A percentile compares a stretch with the other conserved stretches of the same genome.
phyloP scores from a whole-genome alignment of 2,329 filamentous ascomycete species.

The Emergomyces pasteurianus region DNA sequence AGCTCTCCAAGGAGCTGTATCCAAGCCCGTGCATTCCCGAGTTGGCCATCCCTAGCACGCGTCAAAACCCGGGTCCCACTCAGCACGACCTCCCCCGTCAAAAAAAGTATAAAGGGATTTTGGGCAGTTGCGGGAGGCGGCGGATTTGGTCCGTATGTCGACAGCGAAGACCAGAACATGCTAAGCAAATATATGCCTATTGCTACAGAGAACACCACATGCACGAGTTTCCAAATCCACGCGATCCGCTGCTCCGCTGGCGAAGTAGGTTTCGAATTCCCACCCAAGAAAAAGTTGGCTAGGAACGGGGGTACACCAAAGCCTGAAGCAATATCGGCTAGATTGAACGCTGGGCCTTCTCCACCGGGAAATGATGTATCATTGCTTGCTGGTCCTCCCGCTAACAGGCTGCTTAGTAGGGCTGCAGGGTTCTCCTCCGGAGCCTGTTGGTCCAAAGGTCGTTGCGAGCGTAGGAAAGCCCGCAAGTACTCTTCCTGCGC shows the following conservation, averaged over 20 bases:
- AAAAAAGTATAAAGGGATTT: conserved; percentile 35
- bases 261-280: conserved; percentile 26
- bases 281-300: conserved; percentile 27
- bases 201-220: conserved; percentile 45
- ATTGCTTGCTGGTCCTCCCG: conserved; percentile 13
- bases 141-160: conserved; percentile 14
- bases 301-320: conserved; percentile 32
- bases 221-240: conserved; percentile 44
- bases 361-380: conserved; percentile 14
- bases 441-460: conserved; percentile 11
- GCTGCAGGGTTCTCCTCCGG: conserved; percentile 23
- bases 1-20: conserved; percentile 29
- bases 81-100: conserved; percentile 35
- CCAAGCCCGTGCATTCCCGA: conserved; percentile 20
- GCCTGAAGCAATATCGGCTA: conserved; percentile 27
- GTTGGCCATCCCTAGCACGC: conserved; percentile 17
- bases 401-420: conserved; percentile 25
- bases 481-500: conserved; percentile 33
- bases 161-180: conserved; percentile 24
- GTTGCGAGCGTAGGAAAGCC: conserved; percentile 26
- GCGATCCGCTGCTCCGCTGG: conserved; percentile 24
- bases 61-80: conserved; percentile 25
- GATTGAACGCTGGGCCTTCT: conserved; percentile 16
- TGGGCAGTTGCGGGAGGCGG: conserved; percentile 34
- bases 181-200: conserved; percentile 43